Evolutionary conservation across 1,284 basidiomycete species (phyloP).

Genomic region (Agaricales sp.): DNA sequence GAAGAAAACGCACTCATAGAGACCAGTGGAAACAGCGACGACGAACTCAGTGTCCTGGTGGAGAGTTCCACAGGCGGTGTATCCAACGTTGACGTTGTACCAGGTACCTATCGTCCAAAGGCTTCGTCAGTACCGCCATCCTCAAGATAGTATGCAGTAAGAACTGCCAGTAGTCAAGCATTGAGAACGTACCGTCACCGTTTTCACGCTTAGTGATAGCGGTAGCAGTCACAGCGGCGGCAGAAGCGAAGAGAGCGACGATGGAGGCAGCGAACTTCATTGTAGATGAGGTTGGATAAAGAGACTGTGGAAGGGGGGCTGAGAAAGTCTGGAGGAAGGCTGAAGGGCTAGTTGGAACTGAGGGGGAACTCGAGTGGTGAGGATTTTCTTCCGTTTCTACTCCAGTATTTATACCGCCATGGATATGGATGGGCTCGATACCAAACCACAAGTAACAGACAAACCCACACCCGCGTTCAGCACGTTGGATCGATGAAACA

Average conservation of each 20-base stretch:
- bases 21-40: neutral
- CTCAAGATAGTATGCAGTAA: neutral
- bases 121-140: too few relatives aligned
- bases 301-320: neutral
- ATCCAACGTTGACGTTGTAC: neutral
- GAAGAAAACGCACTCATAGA: neutral
- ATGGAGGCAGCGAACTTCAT: neutral
- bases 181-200: neutral
- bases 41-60: neutral
- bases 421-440: too few relatives aligned
- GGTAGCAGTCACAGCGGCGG: neutral
- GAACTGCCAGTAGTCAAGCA: neutral
- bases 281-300: too few relatives aligned
- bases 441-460: too few relatives aligned
- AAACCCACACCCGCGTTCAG: too few relatives aligned
- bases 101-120: neutral
- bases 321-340: neutral
- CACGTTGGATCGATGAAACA: neutral
- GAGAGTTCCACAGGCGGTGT: neutral
- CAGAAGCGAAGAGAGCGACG: neutral
- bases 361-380: neutral
- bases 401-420: neutral
- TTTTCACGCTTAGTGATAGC: neutral
- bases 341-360: neutral
- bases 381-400: neutral